These are phyloP conservation scores for Wickerhamiella hasegawae DNA, from an alignment of 805 yeast species.

Conservation along the genomic window DNA sequence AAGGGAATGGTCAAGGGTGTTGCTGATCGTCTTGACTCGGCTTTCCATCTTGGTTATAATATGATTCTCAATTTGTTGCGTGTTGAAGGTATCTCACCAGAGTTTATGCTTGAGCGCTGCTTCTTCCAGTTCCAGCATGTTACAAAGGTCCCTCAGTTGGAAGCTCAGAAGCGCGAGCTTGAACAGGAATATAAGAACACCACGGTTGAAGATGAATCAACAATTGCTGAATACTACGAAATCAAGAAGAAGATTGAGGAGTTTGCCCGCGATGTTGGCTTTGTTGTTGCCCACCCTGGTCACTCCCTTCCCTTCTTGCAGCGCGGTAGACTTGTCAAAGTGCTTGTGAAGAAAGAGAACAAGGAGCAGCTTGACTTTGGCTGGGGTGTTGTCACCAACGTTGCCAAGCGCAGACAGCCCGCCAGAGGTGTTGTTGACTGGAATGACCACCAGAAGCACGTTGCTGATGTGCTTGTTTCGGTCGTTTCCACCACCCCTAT, in stretches of 20 bases:
- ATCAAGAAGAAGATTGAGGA: conserved; percentile 51
- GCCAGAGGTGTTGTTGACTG: conserved; percentile 39
- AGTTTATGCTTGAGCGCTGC: conserved; percentile 86
- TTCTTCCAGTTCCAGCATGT: conserved; percentile 93
- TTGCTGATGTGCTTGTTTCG: conserved; percentile 75
- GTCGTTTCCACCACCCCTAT: conserved; percentile 57
- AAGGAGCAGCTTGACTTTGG: conserved; percentile 50
- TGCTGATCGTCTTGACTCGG: conserved; percentile 93
- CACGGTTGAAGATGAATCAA: conserved; percentile 54
- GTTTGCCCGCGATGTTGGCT: conserved; percentile 62
- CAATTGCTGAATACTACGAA: conserved; percentile 70
- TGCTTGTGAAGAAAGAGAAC: conserved; percentile 28
- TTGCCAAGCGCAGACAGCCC: conserved; percentile 42
- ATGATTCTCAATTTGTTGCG: conserved; percentile 91
- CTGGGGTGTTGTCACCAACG: conserved; percentile 86
- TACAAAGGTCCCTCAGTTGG: conserved; percentile 75
- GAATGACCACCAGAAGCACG: conserved; percentile 77
- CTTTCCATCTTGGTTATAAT: conserved; percentile 92
- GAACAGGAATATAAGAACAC: conserved; percentile 33
- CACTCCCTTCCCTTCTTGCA: conserved; percentile 70
- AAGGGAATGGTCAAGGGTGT: conserved; percentile 99
- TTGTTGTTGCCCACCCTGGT: conserved; percentile 82
- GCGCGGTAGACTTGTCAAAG: conserved; percentile 70
- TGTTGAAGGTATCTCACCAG: conserved; percentile 97
- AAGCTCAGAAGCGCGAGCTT: conserved; percentile 42